These are phyloP conservation scores for Thelonectria blattea DNA, from an alignment of 2,329 filamentous ascomycete species.

Conservation along the genomic window DNA sequence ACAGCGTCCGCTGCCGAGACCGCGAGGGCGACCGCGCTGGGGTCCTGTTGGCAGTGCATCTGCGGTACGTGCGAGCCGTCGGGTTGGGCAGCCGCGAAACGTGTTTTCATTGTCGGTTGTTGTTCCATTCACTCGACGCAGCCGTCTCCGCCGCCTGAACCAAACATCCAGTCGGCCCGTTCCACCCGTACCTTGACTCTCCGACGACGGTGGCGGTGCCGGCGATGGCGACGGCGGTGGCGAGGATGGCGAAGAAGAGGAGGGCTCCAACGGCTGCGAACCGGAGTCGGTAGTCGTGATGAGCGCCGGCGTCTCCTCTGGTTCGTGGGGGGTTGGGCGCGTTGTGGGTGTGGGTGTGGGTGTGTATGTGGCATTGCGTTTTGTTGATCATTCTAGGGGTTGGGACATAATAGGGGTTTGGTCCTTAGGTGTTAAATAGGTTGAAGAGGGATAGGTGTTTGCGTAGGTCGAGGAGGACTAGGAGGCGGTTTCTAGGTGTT, in stretches of 20 bases:
- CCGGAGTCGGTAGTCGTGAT: conserved; percentile 34
- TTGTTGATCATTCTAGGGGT: conserved; percentile 30
- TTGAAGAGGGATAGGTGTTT: neutral
- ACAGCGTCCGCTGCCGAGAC: conserved; percentile 24
- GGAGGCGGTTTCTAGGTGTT: neutral
- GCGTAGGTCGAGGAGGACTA: neutral
- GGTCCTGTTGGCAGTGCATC: conserved; percentile 21
- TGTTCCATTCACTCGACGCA: neutral
- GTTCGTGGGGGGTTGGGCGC: conserved; percentile 35
- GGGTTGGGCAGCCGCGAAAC: conserved; percentile 9
- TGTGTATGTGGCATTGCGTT: conserved; percentile 40
- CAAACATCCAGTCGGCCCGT: neutral
- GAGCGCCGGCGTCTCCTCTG: conserved; percentile 32
- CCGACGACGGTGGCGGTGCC: conserved; percentile 30
- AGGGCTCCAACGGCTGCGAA: conserved; percentile 37
- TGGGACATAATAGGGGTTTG: neutral
- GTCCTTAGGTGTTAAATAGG: neutral
- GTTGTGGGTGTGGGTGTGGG: neutral
- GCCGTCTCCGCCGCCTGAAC: neutral
- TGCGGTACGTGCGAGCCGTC: conserved; percentile 20
- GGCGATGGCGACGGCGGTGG: conserved; percentile 31
- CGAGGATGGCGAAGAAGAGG: conserved; percentile 31
- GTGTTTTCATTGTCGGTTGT: no score
- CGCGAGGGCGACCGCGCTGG: conserved; percentile 20
- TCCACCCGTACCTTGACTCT: conserved; percentile 12